Evolutionary conservation across 805 yeast species (phyloP), one percentile per base, ranked within the genome.

Genomic region (Wickerhamiella alocasiicola): DNA sequence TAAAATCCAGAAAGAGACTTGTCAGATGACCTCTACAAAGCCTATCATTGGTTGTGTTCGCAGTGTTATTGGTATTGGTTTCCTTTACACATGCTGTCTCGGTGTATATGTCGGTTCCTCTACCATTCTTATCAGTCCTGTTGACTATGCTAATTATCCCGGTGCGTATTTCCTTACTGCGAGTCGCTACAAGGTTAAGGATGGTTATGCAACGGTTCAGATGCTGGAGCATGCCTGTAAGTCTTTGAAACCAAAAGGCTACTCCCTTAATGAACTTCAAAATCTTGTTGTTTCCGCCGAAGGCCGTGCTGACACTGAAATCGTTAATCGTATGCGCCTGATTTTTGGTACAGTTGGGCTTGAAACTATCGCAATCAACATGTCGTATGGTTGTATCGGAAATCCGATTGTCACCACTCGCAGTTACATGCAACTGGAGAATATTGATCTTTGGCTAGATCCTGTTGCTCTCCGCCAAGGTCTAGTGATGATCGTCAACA

Each of bases 401-500:
- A 87, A 85, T 54, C 94, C 95, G 1, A 70, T 85, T 62, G 72
- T 87, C 3, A 68, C 94, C 0, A 70, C 94, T 1, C 66, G 97
- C 39, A 83, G 95, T 1, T 87, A 84, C 57, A 69, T 88, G 69
- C 76, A 85, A 6, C 76, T 84, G 40, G 94, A 88, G 12, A 94
- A 95, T 0, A 78, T 83, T 16, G 91, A 83, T 47, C 57, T 91
- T 18, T 84, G 79, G 68, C 65, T 91, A 39, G 97, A 91, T 54
- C 85, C 94, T 0, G 66, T 79, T 35, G 88, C 94, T 0, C 66
- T 91, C 44, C 70, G 96, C n/a, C 88, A 84, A 47, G 98, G 99
- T 2, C 74, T 78, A 41, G 70, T 91, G 2, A 75, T 81, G 16
- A 69, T 81, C 19, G 87, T 84, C 5, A 79, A 81, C 49, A 88